Percentiles rank a stretch among this genome's conserved stretches.
These are phyloP conservation scores for Teunomyces aglyptinius DNA, from an alignment of 805 yeast genomes.

Conservation along the genomic window DNA sequence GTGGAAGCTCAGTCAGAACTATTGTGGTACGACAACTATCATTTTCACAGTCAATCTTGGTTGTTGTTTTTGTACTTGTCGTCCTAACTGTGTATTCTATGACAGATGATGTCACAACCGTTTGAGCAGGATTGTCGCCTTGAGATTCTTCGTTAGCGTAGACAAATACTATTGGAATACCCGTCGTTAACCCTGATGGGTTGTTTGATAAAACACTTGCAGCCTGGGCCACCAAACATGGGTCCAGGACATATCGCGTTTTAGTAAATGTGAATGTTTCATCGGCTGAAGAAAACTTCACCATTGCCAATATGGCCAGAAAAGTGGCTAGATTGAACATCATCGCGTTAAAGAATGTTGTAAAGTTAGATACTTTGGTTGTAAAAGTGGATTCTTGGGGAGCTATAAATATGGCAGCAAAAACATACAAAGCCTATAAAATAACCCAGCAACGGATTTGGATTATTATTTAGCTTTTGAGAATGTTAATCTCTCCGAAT, in stretches of 20 bases:
- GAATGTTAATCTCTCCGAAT: background rate
- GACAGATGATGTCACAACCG: slow-evolving; percentile 15
- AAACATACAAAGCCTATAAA: background rate
- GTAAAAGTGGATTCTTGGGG: background rate
- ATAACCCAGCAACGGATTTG: background rate
- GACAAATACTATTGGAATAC: slow-evolving; percentile 32
- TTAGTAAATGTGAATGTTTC: slow-evolving; percentile 11
- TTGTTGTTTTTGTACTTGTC: slow-evolving; percentile 11
- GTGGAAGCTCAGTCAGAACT: slow-evolving; percentile 1
- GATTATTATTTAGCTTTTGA: slow-evolving; percentile 1
- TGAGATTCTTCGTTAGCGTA: slow-evolving; percentile 14
- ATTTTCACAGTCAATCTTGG: slow-evolving; percentile 12
- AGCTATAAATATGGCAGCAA: background rate
- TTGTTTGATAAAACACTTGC: slow-evolving; percentile 6
- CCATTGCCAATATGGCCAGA: slow-evolving; percentile 12
- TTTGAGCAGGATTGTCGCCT: background rate
- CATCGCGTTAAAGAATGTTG: slow-evolving; percentile 5
- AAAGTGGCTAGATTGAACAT: slow-evolving; percentile 11
- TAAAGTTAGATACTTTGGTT: background rate
- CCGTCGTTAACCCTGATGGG: slow-evolving; percentile 14
- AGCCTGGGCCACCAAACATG: slow-evolving; percentile 5
- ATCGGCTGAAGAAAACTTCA: slow-evolving; percentile 2
- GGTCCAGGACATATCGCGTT: slow-evolving; percentile 13
- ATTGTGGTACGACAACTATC: slow-evolving; percentile 2
- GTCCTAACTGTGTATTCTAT: slow-evolving; percentile 20